Evolutionary conservation across 2,329 filamentous ascomycete genomes (phyloP).

Genomic region (Ophiocordyceps robertsii): DNA sequence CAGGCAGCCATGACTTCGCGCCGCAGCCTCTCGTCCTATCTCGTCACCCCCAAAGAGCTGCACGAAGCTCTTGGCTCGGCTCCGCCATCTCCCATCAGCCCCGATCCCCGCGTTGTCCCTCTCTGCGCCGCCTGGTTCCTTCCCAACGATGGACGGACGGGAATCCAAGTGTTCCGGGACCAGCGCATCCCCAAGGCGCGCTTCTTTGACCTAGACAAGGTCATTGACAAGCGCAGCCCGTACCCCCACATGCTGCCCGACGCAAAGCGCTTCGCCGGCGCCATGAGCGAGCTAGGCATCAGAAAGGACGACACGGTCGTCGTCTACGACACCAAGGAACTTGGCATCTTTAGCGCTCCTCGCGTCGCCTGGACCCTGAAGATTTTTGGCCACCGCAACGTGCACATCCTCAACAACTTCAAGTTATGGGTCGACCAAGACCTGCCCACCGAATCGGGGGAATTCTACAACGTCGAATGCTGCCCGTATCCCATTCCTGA

Average conservation of each 20-base stretch:
- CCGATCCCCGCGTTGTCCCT: slow-evolving; percentile 71
- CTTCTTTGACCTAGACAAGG: slow-evolving; percentile 91
- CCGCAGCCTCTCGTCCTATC: slow-evolving; percentile 57
- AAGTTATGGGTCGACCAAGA: slow-evolving; percentile 82
- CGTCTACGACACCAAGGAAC: slow-evolving; percentile 83
- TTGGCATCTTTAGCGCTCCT: slow-evolving; percentile 89
- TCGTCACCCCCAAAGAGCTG: slow-evolving; percentile 77
- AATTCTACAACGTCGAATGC: slow-evolving; percentile 54
- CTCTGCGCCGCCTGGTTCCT: slow-evolving; percentile 94
- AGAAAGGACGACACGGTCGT: slow-evolving; percentile 79
- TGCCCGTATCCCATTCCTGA: slow-evolving; percentile 51
- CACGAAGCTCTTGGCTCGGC: slow-evolving; percentile 71
- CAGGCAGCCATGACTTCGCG: slow-evolving; percentile 14
- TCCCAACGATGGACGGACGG: slow-evolving; percentile 77
- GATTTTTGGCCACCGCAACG: slow-evolving; percentile 76
- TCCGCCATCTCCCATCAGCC: slow-evolving; percentile 63
- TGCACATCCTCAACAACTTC: slow-evolving; percentile 94
- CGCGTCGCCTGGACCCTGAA: slow-evolving; percentile 87
- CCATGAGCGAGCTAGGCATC: slow-evolving; percentile 84
- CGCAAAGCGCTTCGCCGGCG: slow-evolving; percentile 65
- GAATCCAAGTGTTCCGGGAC: slow-evolving; percentile 67
- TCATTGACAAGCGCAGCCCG: slow-evolving; percentile 75
- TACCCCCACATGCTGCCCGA: slow-evolving; percentile 96
- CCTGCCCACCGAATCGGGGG: slow-evolving; percentile 67
- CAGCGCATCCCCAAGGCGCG: slow-evolving; percentile 77